Percentiles rank a stretch among this genome's conserved stretches.
Evolutionary conservation across 2,329 filamentous ascomycete genomes (phyloP).

Genomic region (Geosmithia putterillii): DNA sequence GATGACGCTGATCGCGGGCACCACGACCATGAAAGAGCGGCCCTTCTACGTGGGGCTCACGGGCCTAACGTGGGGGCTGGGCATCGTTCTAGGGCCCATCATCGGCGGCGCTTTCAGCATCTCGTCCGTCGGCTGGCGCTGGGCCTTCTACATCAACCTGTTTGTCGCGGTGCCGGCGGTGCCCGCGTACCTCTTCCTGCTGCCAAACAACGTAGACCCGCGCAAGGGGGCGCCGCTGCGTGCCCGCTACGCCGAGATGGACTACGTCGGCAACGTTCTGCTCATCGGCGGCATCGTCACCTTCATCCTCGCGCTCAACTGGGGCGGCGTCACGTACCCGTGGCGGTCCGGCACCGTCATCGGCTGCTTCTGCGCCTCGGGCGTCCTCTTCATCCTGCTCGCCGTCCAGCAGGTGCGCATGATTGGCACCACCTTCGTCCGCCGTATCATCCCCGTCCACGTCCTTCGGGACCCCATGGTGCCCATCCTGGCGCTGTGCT

Average conservation of each 20-base stretch:
- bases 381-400: conserved; percentile 28
- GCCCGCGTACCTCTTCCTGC: conserved; percentile 14
- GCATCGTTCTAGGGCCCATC: conserved; percentile 12
- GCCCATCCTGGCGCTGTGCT: conserved; percentile 11
- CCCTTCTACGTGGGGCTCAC: conserved; percentile 12
- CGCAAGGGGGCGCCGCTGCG: conserved; percentile 14
- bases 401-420: conserved; percentile 27
- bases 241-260: conserved; percentile 18
- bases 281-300: conserved; percentile 25
- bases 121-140: conserved; percentile 13
- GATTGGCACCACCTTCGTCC: conserved; percentile 14
- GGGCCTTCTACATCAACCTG: conserved; percentile 19
- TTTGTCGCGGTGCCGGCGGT: conserved; percentile 25
- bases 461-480: neutral
- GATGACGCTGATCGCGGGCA: conserved; percentile 31
- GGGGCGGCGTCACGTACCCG: conserved; percentile 23
- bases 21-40: conserved; percentile 10
- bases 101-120: conserved; percentile 14
- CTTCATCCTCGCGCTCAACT: conserved; percentile 28
- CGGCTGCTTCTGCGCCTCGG: conserved; percentile 15
- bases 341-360: conserved; percentile 23
- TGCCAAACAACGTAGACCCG: no score
- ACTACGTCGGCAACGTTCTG: conserved; percentile 24
- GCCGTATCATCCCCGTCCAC: conserved; percentile 16
- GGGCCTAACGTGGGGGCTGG: conserved; percentile 11